These are phyloP conservation scores for Lachnellula subtilissima DNA, from an alignment of 2,329 filamentous ascomycete genomes.

Conservation along the genomic window DNA sequence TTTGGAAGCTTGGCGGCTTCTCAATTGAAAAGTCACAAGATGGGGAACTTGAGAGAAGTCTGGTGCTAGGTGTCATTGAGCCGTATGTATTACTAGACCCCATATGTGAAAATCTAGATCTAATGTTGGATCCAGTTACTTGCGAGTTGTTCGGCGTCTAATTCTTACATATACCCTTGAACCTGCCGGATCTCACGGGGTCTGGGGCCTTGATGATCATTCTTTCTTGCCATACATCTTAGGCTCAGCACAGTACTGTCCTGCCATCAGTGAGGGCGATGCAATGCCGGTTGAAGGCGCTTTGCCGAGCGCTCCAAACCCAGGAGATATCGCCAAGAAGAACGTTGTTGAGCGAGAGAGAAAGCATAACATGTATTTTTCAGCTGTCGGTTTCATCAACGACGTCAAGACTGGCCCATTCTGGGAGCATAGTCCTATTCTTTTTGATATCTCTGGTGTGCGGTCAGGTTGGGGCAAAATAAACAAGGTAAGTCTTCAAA, in stretches of 20 bases:
- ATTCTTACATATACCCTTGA: constrained; percentile 91
- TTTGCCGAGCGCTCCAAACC: constrained; percentile 63
- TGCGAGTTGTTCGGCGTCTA: constrained; percentile 73
- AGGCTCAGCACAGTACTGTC: constrained; percentile 83
- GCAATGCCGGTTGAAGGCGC: constrained; percentile 76
- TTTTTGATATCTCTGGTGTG: constrained; percentile 92
- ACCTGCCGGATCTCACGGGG: constrained; percentile 91
- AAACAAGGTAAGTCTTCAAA: constrained; percentile 60
- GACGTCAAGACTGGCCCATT: constrained; percentile 96
- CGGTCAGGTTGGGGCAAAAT: constrained; percentile 96
- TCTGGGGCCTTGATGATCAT: constrained; percentile 98
- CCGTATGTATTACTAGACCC: constrained; percentile 52
- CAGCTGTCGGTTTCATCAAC: constrained; percentile 92
- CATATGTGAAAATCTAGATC: constrained; percentile 4
- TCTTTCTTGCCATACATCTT: constrained; percentile 93
- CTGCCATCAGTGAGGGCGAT: constrained; percentile 61
- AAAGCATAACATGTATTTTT: constrained; percentile 80
- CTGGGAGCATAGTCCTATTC: constrained; percentile 92
- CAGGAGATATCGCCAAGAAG: constrained; percentile 62
- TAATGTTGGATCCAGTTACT: constrained; percentile 52
- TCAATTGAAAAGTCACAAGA: constrained; percentile 42
- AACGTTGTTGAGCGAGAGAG: constrained; percentile 62
- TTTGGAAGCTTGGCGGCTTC: constrained; percentile 90
- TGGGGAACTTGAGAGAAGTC: constrained; percentile 65
- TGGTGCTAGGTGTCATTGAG: constrained; percentile 78